Evolutionary conservation across 805 yeast genomes (phyloP), one percentile per base, ranked within the genome.

Genomic region (Wickerhamiella siamensis): DNA sequence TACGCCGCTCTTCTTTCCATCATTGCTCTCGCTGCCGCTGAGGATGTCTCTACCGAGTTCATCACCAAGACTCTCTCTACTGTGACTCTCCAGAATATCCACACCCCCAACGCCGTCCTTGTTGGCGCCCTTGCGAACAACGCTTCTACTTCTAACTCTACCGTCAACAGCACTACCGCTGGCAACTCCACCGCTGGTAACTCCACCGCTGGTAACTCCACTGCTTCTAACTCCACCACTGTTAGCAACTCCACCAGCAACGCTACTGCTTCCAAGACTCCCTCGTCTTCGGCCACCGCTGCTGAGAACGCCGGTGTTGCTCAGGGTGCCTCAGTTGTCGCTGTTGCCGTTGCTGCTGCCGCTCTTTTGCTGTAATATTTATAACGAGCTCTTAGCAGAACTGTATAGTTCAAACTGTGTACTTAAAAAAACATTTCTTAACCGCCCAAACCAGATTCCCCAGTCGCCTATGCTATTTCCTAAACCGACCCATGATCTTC

Each of bases 341-440:
- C 49, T 34, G 55, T 47, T 38, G 51, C 50, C 37, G 45, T 46
- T 36, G 45, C 52, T 27, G 58, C 46, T 39, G 57, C 47, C 40
- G 56, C 52, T 43, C 43, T 51, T 20, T 40, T 51, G 14, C 24
- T 22, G 17, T 20, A 26, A 36, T 27, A 26, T 16, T 24, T 24
- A 24, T 24, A 6, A 6, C n/a, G n/a, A n/a, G n/a, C n/a, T n/a
- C n/a, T n/a, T n/a, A n/a, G n/a, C n/a, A n/a, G n/a, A n/a, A n/a
- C n/a, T n/a, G n/a, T n/a, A n/a, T n/a, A n/a, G n/a, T n/a, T n/a
- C n/a, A n/a, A n/a, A n/a, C n/a, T n/a, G n/a, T n/a, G n/a, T n/a
- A n/a, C n/a, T n/a, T n/a, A n/a, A n/a, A n/a, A n/a, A n/a, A n/a
- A n/a, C n/a, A n/a, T n/a, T n/a, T n/a, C n/a, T n/a, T n/a, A n/a